Evolutionary conservation across 176 grass and related monocot genomes (phyloP).

Genomic region (Microstegium vimineum): DNA sequence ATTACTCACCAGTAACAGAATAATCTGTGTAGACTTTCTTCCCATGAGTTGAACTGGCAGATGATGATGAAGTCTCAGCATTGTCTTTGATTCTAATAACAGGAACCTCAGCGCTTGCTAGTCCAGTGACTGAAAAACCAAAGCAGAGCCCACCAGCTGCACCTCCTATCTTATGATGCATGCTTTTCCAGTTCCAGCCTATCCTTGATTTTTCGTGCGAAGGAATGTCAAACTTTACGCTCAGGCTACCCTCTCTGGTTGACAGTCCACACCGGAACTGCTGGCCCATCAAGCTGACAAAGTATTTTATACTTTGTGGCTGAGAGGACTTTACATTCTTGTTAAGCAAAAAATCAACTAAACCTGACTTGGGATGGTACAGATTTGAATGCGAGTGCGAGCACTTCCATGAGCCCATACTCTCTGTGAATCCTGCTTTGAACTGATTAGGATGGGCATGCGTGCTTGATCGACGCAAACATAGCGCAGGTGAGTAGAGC

Average conservation of each 20-base stretch:
- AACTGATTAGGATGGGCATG: conserved; percentile 33
- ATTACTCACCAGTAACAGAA: conserved; percentile 65
- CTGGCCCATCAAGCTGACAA: conserved; percentile 53
- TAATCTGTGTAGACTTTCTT: conserved; percentile 85
- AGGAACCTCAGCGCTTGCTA: conserved; percentile 53
- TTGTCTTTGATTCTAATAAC: conserved; percentile 30
- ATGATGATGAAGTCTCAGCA: conserved; percentile 17
- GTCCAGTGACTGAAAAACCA: conserved; percentile 51
- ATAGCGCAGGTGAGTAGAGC: conserved; percentile 32
- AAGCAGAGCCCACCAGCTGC: conserved; percentile 56
- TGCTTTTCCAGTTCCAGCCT: conserved; percentile 52
- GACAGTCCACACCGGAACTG: conserved; percentile 52
- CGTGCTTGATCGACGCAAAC: conserved; percentile 37
- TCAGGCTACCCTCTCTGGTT: conserved; percentile 50
- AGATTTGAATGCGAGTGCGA: conserved; percentile 3
- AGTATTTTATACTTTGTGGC: conserved; percentile 37
- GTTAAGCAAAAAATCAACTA: conserved; percentile 12
- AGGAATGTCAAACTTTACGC: conserved; percentile 46
- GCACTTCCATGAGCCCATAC: conserved; percentile 30
- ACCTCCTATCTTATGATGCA: conserved; percentile 57
- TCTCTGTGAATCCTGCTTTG: conserved; percentile 26
- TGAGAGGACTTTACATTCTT: conserved; percentile 36
- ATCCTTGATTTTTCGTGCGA: conserved; percentile 22
- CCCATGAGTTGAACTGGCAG: conserved; percentile 50
- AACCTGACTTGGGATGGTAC: conserved; percentile 1